These are phyloP conservation scores for Mucor ambiguus DNA, from an alignment of 371 early-diverging fungal species.

Conservation along the genomic window DNA sequence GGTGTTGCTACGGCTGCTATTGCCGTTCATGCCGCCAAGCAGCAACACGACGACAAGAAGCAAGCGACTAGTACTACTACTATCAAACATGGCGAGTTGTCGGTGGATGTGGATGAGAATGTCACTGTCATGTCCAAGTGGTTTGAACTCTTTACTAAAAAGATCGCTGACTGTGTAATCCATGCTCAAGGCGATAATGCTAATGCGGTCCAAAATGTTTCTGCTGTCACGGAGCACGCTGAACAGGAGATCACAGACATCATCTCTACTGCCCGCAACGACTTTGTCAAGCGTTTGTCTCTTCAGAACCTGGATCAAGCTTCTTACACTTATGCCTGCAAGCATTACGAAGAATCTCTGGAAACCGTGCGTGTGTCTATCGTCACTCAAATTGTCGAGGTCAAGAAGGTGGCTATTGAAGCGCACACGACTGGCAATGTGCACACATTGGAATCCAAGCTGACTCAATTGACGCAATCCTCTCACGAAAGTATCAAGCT, in stretches of 20 bases:
- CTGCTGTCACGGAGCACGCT: constrained; percentile 17
- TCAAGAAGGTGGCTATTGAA: constrained; percentile 31
- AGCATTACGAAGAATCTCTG: constrained; percentile 33
- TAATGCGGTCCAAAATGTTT: constrained; percentile 20
- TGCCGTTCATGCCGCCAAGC: constrained; percentile 19
- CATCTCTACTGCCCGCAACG: constrained; percentile 27
- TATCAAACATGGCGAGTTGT: constrained; percentile 3
- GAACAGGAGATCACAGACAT: constrained; percentile 33
- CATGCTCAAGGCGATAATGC: neutral
- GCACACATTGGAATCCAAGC: constrained; percentile 16
- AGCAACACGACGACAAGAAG: constrained; percentile 18
- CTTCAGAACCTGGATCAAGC: constrained; percentile 31
- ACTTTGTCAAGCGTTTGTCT: constrained; percentile 29
- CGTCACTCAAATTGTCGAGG: constrained; percentile 25
- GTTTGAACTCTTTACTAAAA: constrained; percentile 31
- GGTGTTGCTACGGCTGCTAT: constrained; percentile 31
- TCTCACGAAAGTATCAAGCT: constrained; percentile 26
- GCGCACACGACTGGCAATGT: constrained; percentile 27
- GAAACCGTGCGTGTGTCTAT: constrained; percentile 26
- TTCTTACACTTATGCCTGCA: constrained; percentile 28
- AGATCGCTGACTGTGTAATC: constrained; percentile 12
- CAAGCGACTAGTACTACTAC: constrained; percentile 2
- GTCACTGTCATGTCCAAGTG: constrained; percentile 26
- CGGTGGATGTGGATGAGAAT: constrained; percentile 31
- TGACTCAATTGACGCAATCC: constrained; percentile 11